Base-by-base conservation (phyloP, 179 eudicot species). In the Nepenthes alata region DNA sequence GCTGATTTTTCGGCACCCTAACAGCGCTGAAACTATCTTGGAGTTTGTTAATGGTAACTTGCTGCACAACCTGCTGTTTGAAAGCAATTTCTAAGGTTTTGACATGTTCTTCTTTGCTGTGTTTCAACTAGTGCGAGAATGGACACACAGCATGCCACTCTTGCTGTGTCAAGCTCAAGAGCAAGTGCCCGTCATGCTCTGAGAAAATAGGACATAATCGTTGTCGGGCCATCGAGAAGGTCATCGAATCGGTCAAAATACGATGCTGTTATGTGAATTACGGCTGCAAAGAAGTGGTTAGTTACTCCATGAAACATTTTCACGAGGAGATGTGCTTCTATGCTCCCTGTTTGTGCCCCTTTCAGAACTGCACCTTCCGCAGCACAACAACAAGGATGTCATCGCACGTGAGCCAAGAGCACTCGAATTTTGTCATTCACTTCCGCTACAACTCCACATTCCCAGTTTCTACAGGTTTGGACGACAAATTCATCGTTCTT, bases 111-210 rank as follows among this genome's bases (percentile, higher is more conserved):
- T 41, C 6, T 64, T 16, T 74, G 64, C 57, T 63, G 10, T 67
- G 62, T 47, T 3, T 37, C 14, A 35, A 78, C 36, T 67, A 91
- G 97, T 91, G 97, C 54, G 83, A 81, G 59, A 88, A 83, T 58
- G 89, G 89, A 58, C 89, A 83, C 50, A 16, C 70, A 66, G 77
- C 83, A 37, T 83, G 86, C 64, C 60, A 72, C 15, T 58, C 66
- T 6, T 83, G 86, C 72, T 81, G 83, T 65, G 38, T 34, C 58
- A 83, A 65, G 71, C 55, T 78, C 37, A 37, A 47, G 50, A 62
- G 73, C 64, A 77, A 68, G 48, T 81, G 86, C 47, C 77, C 76
- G 14, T 71, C 73, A 25, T 84, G 90, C 71, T 66, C 71, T 63
- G 60, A 45, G 76, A 74, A 77, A 8, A 77, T 79, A 44, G 80